Percentiles rank a stretch among this genome's conserved stretches.
Evolutionary conservation across 2,329 filamentous ascomycete species (phyloP).

Genomic region (Whalleya microplaca): DNA sequence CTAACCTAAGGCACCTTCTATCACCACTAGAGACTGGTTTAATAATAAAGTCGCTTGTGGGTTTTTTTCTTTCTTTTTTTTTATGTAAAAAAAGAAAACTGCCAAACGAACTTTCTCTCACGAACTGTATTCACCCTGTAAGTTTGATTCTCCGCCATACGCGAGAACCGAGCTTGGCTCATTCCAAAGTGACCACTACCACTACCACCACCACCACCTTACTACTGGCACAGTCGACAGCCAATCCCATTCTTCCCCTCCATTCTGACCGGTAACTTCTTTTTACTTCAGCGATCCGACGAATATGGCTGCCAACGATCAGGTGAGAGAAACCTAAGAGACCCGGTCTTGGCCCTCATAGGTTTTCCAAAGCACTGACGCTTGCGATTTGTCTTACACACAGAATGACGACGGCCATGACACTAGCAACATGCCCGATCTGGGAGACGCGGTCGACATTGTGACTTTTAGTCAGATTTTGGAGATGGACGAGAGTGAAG

Average conservation of each 20-base stretch:
- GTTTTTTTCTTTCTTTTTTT: constrained; percentile 17
- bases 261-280: constrained; percentile 11
- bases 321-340: constrained; percentile 22
- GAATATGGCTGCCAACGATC: constrained; percentile 33
- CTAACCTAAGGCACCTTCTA: constrained; percentile 22
- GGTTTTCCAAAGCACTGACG: constrained; percentile 9
- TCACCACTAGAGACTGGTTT: constrained; percentile 31
- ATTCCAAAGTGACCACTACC: constrained; percentile 1
- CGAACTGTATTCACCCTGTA: constrained; percentile 18
- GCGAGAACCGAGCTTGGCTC: constrained; percentile 16
- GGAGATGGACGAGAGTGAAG: constrained; percentile 94
- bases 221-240: neutral
- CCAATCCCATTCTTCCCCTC: neutral
- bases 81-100: constrained; percentile 11
- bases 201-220: no score
- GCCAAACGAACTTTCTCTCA: constrained; percentile 26
- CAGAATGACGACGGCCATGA: constrained; percentile 53
- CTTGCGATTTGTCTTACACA: constrained; percentile 26
- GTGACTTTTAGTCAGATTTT: constrained; percentile 91
- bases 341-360: neutral
- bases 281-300: constrained; percentile 14
- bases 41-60: constrained; percentile 23
- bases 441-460: constrained; percentile 77
- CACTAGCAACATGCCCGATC: constrained; percentile 57
- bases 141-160: constrained; percentile 13